phyloP scores from a whole-genome alignment of 2,329 filamentous ascomycete genomes.

The Myriangium duriaei region DNA sequence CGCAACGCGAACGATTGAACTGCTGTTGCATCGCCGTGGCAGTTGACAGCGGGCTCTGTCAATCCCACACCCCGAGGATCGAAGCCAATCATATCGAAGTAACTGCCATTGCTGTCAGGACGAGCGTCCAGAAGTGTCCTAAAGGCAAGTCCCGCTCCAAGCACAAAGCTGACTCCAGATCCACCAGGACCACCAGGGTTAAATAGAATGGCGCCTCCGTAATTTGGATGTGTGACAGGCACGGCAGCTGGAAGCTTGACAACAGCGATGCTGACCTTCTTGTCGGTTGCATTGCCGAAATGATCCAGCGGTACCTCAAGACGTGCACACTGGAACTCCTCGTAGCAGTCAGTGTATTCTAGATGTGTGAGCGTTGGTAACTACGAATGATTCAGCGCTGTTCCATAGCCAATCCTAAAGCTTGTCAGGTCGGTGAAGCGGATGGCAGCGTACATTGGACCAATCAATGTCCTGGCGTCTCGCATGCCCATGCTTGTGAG shows the following conservation, averaged over 20 bases:
- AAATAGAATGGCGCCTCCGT: constrained; percentile 29
- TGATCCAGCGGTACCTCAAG: constrained; percentile 36
- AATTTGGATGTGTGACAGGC: constrained; percentile 25
- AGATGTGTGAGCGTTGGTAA: not conserved
- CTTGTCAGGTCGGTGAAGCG: too few relatives aligned
- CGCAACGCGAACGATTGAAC: constrained; percentile 19
- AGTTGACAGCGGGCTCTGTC: not conserved
- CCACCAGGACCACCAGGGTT: constrained; percentile 35
- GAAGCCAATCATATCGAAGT: constrained; percentile 32
- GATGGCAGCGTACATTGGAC: too few relatives aligned
- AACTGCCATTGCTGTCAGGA: constrained; percentile 11
- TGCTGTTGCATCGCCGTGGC: not conserved
- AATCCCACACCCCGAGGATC: constrained; percentile 24
- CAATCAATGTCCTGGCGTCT: too few relatives aligned
- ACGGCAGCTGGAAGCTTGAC: constrained; percentile 34
- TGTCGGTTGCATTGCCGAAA: constrained; percentile 26
- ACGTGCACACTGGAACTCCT: constrained; percentile 35
- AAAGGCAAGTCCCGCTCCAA: constrained; percentile 14
- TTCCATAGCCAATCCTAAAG: too few relatives aligned
- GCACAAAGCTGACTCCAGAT: constrained; percentile 24
- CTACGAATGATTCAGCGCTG: too few relatives aligned
- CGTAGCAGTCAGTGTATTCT: constrained; percentile 28
- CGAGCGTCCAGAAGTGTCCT: constrained; percentile 13
- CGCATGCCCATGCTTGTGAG: too few relatives aligned
- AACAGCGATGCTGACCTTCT: constrained; percentile 31